Evolutionary conservation across 805 yeast genomes (phyloP), one percentile per base, ranked within the genome.

Genomic region (Ogataea ganodermae): DNA sequence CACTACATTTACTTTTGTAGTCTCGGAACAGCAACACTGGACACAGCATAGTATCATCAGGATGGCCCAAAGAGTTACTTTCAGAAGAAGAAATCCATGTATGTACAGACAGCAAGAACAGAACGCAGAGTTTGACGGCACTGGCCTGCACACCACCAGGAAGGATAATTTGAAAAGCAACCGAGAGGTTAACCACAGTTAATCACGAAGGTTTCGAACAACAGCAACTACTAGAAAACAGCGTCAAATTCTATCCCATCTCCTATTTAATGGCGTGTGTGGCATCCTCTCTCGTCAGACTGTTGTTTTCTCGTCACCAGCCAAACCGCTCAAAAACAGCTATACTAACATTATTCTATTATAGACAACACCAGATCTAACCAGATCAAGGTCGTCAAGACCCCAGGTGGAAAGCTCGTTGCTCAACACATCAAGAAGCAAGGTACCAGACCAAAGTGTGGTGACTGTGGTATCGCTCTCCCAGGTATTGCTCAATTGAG

Each of bases 41-140:
- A 43, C 52, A 51, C 41, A 47, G 44, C 49, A 41, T 43, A 43
- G 31, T 35, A 35, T 32, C 28, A 26, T 30, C 30, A 53, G 53
- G 80, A 94, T 94, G 99, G 99, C 97, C 76, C 96, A 90, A 81
- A 92, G 99, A 86, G 95, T 91, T 78, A 90, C 97, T 67, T 91
- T 83, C 88, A 89, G 97, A 86, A 89, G 96, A 84, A 89, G 96
- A 85, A 91, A 90, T 78, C 96, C 97, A 80, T 91, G 94, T 90
- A 88, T 80, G 94, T 88, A 79, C 26, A 18, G 13, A 38, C 42
- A 38, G 16, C 24, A 14, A 30, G 18, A 30, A 8, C 8, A n/a
- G 33, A 16, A 30, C 13, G 33, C 33, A 30, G 17, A n/a, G 17
- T n/a, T 27, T 10, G 30, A 33, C 17, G 16, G 28, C n/a, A n/a